Conservation (phyloP, 139 green algal species). For the Coccomyxa sp. region DNA sequence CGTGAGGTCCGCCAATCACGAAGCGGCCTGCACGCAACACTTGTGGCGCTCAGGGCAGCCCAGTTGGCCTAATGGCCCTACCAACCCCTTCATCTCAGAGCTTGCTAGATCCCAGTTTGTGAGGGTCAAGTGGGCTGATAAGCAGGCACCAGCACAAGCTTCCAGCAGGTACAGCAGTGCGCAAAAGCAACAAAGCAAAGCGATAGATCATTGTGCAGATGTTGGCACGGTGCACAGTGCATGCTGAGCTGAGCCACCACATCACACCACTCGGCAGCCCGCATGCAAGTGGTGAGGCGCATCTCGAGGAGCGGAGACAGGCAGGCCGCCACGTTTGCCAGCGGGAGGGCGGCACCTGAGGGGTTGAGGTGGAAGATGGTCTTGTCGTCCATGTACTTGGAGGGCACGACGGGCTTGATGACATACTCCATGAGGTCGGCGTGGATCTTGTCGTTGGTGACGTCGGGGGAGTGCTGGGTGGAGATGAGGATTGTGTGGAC, state of each 20-base stretch:
- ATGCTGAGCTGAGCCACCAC: neutral
- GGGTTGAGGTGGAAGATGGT: slow-evolving; percentile 99
- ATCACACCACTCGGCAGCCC: too few species aligned
- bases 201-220: too few species aligned
- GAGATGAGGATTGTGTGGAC: slow-evolving; percentile 99
- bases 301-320: too few species aligned
- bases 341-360: slow-evolving; percentile 66
- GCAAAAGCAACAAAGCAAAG: too few species aligned
- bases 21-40: slow-evolving; percentile 68
- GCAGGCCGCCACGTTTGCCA: too few species aligned
- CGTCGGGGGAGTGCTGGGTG: slow-evolving; percentile 90
- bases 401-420: slow-evolving; percentile 97
- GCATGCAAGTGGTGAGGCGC: neutral
- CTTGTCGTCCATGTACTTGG: slow-evolving; percentile 97
- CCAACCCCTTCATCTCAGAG: too few species aligned
- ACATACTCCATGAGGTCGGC: slow-evolving; percentile 96
- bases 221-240: too few species aligned
- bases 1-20: slow-evolving; percentile 96
- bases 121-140: too few species aligned
- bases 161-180: too few species aligned
- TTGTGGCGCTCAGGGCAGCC: neutral
- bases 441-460: slow-evolving; percentile 97
- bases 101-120: too few species aligned
- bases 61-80: too few species aligned
- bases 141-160: too few species aligned